A percentile compares a stretch with the other conserved stretches of the same genome.
These are phyloP conservation scores for Kokia cookei DNA, from an alignment of 441 rosid genomes.

Conservation along the genomic window DNA sequence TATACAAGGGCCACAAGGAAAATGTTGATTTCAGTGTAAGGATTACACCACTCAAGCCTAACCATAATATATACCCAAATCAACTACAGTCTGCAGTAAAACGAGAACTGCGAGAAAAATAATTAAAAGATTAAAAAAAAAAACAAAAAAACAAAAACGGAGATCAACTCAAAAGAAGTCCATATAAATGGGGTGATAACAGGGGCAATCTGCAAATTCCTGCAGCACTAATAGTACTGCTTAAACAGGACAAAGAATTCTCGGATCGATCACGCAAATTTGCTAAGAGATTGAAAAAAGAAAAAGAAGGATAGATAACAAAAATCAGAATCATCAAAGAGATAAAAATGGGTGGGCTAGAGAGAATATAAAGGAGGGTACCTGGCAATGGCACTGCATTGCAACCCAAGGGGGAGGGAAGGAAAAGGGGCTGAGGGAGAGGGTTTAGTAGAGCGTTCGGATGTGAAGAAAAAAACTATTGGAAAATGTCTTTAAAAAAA, in stretches of 20 bases:
- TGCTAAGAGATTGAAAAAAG: not conserved
- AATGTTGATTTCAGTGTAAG: not conserved
- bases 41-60: not conserved
- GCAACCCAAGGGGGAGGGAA: not conserved
- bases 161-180: not conserved
- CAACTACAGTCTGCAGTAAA: not conserved
- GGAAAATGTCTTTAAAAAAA: no score
- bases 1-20: not conserved
- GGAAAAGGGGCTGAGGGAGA: not conserved
- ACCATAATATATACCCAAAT: not conserved
- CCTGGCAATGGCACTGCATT: not conserved
- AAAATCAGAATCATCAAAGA: not conserved
- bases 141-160: not conserved
- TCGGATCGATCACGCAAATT: not conserved
- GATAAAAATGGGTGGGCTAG: not conserved
- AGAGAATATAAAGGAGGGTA: not conserved
- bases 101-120: not conserved
- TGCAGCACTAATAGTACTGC: not conserved
- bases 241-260: not conserved
- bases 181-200: not conserved
- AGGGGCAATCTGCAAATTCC: not conserved
- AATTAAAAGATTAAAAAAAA: not conserved
- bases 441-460: no score
- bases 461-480: no score
- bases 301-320: not conserved